phyloP scores from a whole-genome alignment of 805 yeast genomes.

The Pichia scutulata region DNA sequence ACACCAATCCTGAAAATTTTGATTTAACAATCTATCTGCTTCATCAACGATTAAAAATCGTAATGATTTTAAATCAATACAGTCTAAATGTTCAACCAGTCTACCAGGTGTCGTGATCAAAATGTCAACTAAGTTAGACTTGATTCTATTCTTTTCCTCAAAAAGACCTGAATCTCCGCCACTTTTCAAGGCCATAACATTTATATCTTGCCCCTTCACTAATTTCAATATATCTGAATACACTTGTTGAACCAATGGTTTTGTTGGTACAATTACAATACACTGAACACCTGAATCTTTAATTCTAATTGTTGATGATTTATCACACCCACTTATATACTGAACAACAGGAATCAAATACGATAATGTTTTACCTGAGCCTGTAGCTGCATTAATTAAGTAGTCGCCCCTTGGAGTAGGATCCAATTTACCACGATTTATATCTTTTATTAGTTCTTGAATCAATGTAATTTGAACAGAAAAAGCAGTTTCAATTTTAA shows the following conservation, averaged over 20 bases:
- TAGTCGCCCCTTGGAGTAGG: slow-evolving; percentile 66
- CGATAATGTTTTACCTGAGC: slow-evolving; percentile 92
- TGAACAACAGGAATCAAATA: slow-evolving; percentile 81
- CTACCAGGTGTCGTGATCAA: slow-evolving; percentile 73
- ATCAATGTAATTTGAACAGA: slow-evolving; percentile 70
- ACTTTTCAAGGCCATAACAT: slow-evolving; percentile 55
- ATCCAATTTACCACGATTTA: slow-evolving; percentile 30
- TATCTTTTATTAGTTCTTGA: slow-evolving; percentile 40
- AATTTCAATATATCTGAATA: slow-evolving; percentile 51
- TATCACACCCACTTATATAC: slow-evolving; percentile 33
- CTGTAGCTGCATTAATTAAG: slow-evolving; percentile 89
- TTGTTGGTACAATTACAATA: slow-evolving; percentile 81
- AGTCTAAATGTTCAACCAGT: slow-evolving; percentile 64
- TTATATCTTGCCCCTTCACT: slow-evolving; percentile 58
- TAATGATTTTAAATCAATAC: slow-evolving; percentile 40
- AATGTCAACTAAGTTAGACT: slow-evolving; percentile 48
- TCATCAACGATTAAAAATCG: slow-evolving; percentile 69
- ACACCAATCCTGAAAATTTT: slow-evolving; percentile 92
- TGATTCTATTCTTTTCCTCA: slow-evolving; percentile 54
- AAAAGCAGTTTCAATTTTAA: slow-evolving; percentile 52
- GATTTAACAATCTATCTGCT: slow-evolving; percentile 77
- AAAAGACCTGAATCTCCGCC: slow-evolving; percentile 34
- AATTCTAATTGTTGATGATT: not conserved
- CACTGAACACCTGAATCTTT: slow-evolving; percentile 57
- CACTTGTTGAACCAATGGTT: slow-evolving; percentile 80